A percentile compares a stretch with the other conserved stretches of the same genome.
These are phyloP conservation scores for Coffea eugenioides DNA, from an alignment of 257 asterid species.

Conservation along the genomic window DNA sequence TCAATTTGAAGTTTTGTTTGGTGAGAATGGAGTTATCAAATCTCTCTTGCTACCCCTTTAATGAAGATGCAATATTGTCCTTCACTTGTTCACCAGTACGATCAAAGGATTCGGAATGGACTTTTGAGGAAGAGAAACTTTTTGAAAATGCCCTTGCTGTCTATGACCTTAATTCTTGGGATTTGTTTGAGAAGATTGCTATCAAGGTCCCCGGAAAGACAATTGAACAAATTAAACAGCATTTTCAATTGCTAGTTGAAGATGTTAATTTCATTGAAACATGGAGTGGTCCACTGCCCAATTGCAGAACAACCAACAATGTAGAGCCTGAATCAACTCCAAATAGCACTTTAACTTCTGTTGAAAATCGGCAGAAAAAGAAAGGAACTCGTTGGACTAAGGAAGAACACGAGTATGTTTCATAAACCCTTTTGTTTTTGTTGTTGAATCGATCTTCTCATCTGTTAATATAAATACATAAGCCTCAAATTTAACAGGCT, in stretches of 20 bases:
- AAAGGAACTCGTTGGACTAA: constrained; percentile 34
- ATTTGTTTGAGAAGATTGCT: constrained; percentile 13
- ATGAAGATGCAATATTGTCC: not conserved
- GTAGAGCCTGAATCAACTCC: not conserved
- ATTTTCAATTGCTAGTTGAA: constrained; percentile 12
- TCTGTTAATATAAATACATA: not conserved
- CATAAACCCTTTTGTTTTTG: not conserved
- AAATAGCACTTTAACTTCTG: not conserved
- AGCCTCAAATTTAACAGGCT: too few species aligned
- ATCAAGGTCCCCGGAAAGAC: constrained; percentile 12
- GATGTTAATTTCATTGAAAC: constrained; percentile 21
- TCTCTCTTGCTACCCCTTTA: not conserved
- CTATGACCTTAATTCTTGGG: constrained; percentile 10
- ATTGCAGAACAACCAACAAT: not conserved
- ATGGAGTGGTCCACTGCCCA: not conserved
- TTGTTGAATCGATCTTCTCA: not conserved
- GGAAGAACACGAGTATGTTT: constrained; percentile 31
- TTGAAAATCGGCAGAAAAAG: constrained; percentile 4
- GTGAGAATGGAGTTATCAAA: constrained; percentile 4
- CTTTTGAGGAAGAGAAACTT: constrained; percentile 16
- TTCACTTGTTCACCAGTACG: not conserved
- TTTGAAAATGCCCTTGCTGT: constrained; percentile 24
- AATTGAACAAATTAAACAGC: constrained; percentile 17
- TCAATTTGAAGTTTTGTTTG: not conserved
- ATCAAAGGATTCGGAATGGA: constrained; percentile 14